A percentile compares a stretch with the other conserved stretches of the same genome.
These are phyloP conservation scores for Lachnellula willkommii DNA, from an alignment of 2,329 filamentous ascomycete genomes.

Conservation along the genomic window DNA sequence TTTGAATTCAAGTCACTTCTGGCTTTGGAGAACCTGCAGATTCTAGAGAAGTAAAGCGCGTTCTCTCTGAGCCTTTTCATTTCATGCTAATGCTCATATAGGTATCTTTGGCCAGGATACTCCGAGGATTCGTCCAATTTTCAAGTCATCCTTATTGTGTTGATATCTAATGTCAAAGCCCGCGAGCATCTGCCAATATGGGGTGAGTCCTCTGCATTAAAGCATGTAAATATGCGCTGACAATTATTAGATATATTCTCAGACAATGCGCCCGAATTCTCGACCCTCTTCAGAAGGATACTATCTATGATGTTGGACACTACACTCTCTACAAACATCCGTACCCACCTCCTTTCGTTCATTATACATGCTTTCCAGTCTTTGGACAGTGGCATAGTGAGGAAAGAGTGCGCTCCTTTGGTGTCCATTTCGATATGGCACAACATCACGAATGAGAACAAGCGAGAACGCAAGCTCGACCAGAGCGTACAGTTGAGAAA, in stretches of 20 bases:
- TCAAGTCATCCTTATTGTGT: constrained; percentile 79
- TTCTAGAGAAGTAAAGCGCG: constrained; percentile 65
- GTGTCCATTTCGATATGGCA: constrained; percentile 97
- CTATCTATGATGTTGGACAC: constrained; percentile 78
- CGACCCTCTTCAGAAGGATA: constrained; percentile 80
- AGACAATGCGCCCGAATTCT: constrained; percentile 74
- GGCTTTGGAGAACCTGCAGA: constrained; percentile 82
- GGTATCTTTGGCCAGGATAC: constrained; percentile 94
- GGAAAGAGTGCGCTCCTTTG: constrained; percentile 92
- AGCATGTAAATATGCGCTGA: constrained; percentile 7
- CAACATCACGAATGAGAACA: constrained; percentile 73
- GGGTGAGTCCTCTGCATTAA: constrained; percentile 47
- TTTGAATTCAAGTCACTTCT: constrained; percentile 75
- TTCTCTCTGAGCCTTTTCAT: neutral
- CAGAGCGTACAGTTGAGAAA: constrained; percentile 73
- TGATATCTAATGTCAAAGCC: constrained; percentile 83
- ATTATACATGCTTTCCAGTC: constrained; percentile 91
- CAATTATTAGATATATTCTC: constrained; percentile 61
- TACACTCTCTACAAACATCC: constrained; percentile 59
- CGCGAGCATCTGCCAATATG: constrained; percentile 83
- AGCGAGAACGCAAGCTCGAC: constrained; percentile 67
- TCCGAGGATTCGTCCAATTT: constrained; percentile 83
- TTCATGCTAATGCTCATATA: constrained; percentile 36
- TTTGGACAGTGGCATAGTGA: constrained; percentile 78
- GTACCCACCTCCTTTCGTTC: constrained; percentile 82